Base-by-base conservation (phyloP, 805 yeast genomes). In the Maudiozyma saulgeensis region DNA sequence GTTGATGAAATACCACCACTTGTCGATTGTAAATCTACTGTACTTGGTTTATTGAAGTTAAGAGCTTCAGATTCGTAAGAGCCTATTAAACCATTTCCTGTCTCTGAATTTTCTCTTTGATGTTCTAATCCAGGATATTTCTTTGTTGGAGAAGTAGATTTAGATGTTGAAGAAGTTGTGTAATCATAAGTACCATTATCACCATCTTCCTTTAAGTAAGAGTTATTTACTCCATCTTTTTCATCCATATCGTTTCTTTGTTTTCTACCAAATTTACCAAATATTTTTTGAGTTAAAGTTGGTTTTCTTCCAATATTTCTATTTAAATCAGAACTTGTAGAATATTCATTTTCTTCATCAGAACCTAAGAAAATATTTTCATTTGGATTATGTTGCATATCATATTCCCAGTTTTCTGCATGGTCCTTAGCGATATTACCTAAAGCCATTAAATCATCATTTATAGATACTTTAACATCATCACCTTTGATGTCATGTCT, bases 391-490 rank as follows among this genome's bases (percentile, higher is more conserved):
- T 49, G 49, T 23, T 48, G 53, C n/a, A 82, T 77, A 61, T 83
- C 83, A 41, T 73, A 68, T 55, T 83, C 89, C 89, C 95, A 81
- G 60, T 84, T 77, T 43, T 73, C 76, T 53, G 80, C 77, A 65
- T 87, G 95, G 53, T 87, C 87, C 61, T 80, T 82, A 3, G 95
- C 95, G 18, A 89, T 87, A 15, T 72, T 63, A 52, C 96, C 96
- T 52, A 87, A 73, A 1, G 91, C 95, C 45, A 81, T 61, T 53
- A 87, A 72, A 64, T 82, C 87, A 37, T 69, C 68, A 23, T 71
- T 66, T 43, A 70, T 71, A 11, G 64, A 54, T 50, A 63, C 57
- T 49, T 62, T 59, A 15, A 61, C 56, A 55, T 45, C 57, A 57
- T 48, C 49, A 13, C 28, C 40, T 7, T 37, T 51, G 19, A 48